Percentiles rank a stretch among this genome's conserved stretches.
These are phyloP conservation scores for Fusarium dlaminii DNA, from an alignment of 2,329 filamentous ascomycete genomes.

Conservation along the genomic window DNA sequence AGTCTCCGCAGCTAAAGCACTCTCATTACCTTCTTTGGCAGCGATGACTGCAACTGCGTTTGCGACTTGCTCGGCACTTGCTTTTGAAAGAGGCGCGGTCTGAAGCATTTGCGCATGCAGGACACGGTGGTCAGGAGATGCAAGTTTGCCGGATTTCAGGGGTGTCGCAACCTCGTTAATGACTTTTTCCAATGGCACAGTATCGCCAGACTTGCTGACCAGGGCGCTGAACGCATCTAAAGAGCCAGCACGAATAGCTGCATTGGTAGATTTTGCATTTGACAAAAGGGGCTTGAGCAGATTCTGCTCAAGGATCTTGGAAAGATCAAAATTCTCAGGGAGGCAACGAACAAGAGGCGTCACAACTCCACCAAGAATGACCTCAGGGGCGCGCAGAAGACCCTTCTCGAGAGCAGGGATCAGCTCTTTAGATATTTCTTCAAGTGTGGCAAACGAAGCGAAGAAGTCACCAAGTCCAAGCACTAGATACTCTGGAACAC, in stretches of 20 bases:
- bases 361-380: constrained; percentile 83
- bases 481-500: constrained; percentile 76
- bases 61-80: constrained; percentile 73
- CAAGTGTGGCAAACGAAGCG: constrained; percentile 72
- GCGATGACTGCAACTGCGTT: constrained; percentile 73
- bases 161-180: constrained; percentile 81
- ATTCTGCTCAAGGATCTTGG: constrained; percentile 74
- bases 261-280: constrained; percentile 90
- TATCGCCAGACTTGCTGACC: constrained; percentile 68
- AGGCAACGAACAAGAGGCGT: constrained; percentile 77
- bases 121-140: constrained; percentile 84
- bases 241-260: constrained; percentile 78
- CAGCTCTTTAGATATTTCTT: constrained; percentile 80
- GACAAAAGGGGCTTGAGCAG: constrained; percentile 89
- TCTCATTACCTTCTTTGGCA: constrained; percentile 88
- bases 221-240: constrained; percentile 77
- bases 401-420: constrained; percentile 88
- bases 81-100: constrained; percentile 66
- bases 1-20: constrained; percentile 80
- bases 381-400: constrained; percentile 87
- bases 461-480: constrained; percentile 86
- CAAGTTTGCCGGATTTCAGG: constrained; percentile 83
- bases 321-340: constrained; percentile 77
- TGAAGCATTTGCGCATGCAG: constrained; percentile 84
- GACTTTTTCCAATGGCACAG: constrained; percentile 70